These are phyloP conservation scores for Hygrocybe coccinea DNA, from an alignment of 768 basidiomycete genomes.

Conservation along the genomic window DNA sequence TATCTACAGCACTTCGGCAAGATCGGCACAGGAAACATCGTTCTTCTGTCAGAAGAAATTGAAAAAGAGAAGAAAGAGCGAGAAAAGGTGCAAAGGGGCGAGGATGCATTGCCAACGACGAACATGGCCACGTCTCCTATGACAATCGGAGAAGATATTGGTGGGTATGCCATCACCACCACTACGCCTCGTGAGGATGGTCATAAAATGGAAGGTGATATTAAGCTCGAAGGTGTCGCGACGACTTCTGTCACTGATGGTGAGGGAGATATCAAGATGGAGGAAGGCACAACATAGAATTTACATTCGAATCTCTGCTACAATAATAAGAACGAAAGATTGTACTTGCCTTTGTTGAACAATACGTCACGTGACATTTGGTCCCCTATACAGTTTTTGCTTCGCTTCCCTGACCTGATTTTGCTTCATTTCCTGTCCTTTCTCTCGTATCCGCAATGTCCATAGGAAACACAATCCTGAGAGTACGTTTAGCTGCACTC, in stretches of 20 bases:
- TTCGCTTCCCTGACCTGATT: background rate
- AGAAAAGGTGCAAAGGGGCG: slow-evolving; percentile 34
- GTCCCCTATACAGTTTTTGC: slow-evolving; percentile 1
- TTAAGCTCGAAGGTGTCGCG: slow-evolving; percentile 12
- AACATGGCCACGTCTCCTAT: slow-evolving; percentile 21
- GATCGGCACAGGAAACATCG: slow-evolving; percentile 75
- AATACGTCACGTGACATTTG: background rate
- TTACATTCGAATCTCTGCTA: background rate
- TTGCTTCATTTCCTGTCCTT: background rate
- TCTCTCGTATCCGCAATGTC: background rate
- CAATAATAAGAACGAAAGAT: background rate
- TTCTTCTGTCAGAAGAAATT: slow-evolving; percentile 45
- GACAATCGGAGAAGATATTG: slow-evolving; percentile 32
- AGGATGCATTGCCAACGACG: slow-evolving; percentile 26
- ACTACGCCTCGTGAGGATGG: slow-evolving; percentile 21
- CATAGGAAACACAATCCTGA: slow-evolving; percentile 30
- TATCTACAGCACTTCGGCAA: slow-evolving; percentile 75
- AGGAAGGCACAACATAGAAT: slow-evolving; percentile 26
- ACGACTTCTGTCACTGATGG: slow-evolving; percentile 24
- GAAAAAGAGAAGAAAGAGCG: slow-evolving; percentile 43
- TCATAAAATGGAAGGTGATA: slow-evolving; percentile 17
- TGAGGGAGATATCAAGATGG: slow-evolving; percentile 51
- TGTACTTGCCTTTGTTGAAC: no score
- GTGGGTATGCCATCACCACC: slow-evolving; percentile 23
- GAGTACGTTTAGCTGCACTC: slow-evolving; percentile 37